A percentile compares a stretch with the other conserved stretches of the same genome.
phyloP scores from a whole-genome alignment of 352 stramenopile genomes.

The Globisporangium irregulare region DNA sequence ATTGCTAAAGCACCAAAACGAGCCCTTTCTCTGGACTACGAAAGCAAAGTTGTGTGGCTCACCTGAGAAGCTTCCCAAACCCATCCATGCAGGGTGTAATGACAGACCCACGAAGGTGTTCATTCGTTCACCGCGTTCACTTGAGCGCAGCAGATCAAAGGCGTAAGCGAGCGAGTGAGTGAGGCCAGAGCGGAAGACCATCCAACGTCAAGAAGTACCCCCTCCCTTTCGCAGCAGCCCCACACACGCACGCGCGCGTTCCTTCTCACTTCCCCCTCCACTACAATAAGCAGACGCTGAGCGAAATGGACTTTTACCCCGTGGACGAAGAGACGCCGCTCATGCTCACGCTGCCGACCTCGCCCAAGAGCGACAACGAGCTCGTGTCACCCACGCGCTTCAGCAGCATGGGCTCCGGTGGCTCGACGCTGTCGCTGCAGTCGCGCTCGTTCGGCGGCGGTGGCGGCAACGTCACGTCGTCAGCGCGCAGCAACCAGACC shows the following conservation, averaged over 20 bases:
- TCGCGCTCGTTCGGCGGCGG: slow-evolving; percentile 4
- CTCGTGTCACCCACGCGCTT: slow-evolving; percentile 18
- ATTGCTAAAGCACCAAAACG: not conserved
- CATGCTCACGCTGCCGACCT: slow-evolving; percentile 23
- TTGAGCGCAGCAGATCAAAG: not conserved
- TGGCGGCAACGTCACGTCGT: slow-evolving; percentile 8
- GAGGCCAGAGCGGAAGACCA: not conserved
- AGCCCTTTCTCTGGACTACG: not conserved
- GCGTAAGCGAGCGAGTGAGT: too few species aligned
- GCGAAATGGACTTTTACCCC: slow-evolving; percentile 42
- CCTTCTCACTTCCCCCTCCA: not conserved
- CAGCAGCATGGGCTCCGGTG: slow-evolving; percentile 4
- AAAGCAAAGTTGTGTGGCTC: slow-evolving; percentile 4
- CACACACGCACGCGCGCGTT: not conserved
- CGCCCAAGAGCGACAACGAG: slow-evolving; percentile 30
- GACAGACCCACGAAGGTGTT: not conserved
- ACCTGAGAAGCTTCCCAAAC: slow-evolving; percentile 5
- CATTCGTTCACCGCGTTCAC: not conserved
- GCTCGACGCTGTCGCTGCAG: slow-evolving; percentile 19
- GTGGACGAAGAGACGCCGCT: slow-evolving; percentile 45
- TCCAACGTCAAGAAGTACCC: not conserved
- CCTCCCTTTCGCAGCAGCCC: not conserved
- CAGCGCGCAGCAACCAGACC: slow-evolving; percentile 30
- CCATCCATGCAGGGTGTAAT: not conserved
- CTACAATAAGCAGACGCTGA: not conserved